Base-by-base conservation (phyloP, 2,329 filamentous ascomycete species). In the Lachnellula arida region DNA sequence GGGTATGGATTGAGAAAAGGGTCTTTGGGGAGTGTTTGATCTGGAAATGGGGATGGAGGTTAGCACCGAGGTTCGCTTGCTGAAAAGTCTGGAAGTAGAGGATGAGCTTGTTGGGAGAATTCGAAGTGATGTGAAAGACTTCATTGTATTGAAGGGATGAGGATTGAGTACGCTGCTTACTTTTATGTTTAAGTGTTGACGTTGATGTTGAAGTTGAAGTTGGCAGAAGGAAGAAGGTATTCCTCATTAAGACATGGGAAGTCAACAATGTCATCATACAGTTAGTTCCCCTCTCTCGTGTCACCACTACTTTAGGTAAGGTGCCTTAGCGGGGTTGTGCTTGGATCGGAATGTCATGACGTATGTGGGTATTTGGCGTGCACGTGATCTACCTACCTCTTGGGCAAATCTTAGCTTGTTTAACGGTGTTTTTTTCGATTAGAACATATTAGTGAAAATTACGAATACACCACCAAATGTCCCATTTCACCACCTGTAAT, bases 11-110 rank as follows among this genome's bases (percentile, higher is more conserved):
- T 28, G 54, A 53, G n/a, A 54, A n/a, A 40, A 19, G 19, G 23
- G 43, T 43, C 54, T 50, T 54, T 51, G 46, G 11, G 12, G 9
- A 23, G 39, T 56, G 19, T 51, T 48, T 53, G 49, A 22, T 57
- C 51, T 59, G 40, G 39, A 7, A 39, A 54, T 15, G n/a, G 49
- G 15, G 9, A 32, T 42, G 15, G 42, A 2, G 54, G 40, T 63
- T 39, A 62, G 60, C 53, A 47, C 39, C 44, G 35, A 44, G 2
- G 54, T 32, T 49, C 19, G 46, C 51, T 35, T 58, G 34, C 19
- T 17, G 12, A 9, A 34, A 22, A 17, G 40, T n/a, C 12, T 52
- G 1, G 34, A 22, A 22, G 22, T 49, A 9, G 47, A 49, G 25
- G 9, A n/a, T 52, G 17, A 39, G 17, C 8, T 52, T 42, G 37